Conservation (phyloP, 495 filamentous ascomycete species). For the Acidiella bohemica region DNA sequence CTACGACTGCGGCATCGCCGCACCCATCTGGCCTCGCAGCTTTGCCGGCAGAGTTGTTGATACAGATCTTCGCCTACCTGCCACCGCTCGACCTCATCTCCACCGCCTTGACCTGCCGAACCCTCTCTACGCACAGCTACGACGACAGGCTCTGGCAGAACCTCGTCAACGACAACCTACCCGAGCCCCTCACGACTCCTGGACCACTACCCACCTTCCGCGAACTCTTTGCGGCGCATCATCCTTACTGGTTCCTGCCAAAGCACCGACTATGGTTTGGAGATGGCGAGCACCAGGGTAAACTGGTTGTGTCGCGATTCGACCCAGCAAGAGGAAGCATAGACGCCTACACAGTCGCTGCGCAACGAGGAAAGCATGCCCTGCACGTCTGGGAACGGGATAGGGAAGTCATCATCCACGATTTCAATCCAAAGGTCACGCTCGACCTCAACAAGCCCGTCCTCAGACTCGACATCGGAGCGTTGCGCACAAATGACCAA, state of each 20-base stretch:
- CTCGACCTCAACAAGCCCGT: constrained; percentile 62
- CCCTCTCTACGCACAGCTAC: constrained; percentile 18
- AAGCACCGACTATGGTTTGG: constrained; percentile 74
- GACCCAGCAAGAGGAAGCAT: constrained; percentile 59
- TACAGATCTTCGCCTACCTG: constrained; percentile 19
- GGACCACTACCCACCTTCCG: constrained; percentile 18
- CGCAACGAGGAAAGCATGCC: constrained; percentile 38
- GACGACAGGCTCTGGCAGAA: constrained; percentile 26
- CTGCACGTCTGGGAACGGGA: constrained; percentile 51
- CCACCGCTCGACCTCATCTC: constrained; percentile 19
- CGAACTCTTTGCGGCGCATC: constrained; percentile 56
- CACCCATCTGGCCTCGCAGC: too few relatives aligned
- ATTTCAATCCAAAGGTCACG: constrained; percentile 52
- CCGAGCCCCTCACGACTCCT: constrained; percentile 12
- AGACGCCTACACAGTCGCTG: constrained; percentile 66
- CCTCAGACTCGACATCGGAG: constrained; percentile 38
- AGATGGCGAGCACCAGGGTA: constrained; percentile 54
- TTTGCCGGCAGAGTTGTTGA: constrained; percentile 23
- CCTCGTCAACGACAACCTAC: constrained; percentile 21
- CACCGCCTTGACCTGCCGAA: constrained; percentile 20
- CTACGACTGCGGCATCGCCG: too few relatives aligned
- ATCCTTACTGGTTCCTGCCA: constrained; percentile 75
- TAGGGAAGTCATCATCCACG: constrained; percentile 55
- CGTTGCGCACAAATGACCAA: constrained; percentile 12
- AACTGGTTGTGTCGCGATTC: constrained; percentile 59